Base-by-base conservation (phyloP, 2,329 filamentous ascomycete species). In the Aspergillus candidus region DNA sequence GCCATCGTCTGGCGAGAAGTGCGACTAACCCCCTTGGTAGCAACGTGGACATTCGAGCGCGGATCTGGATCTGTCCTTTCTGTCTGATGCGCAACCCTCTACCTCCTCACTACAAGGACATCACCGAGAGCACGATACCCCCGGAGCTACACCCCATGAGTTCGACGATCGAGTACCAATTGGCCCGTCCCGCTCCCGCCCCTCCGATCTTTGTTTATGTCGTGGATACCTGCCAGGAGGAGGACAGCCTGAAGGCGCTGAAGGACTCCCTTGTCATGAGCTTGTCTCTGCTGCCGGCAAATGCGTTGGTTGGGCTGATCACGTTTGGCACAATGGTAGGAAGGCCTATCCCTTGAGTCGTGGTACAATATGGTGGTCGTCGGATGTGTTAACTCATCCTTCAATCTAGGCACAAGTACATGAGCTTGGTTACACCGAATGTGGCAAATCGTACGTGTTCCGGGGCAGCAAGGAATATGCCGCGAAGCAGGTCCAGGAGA, bases 401-500 rank as follows among this genome's bases (percentile, higher is more conserved):
- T 38, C 18, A 11, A 36, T 45, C 36, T 55, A 89, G 86, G 82
- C 88, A 29, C 90, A 96, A 79, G 88, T 98, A 13, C 93, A 98
- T 65, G 93, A 98, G 70, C 88, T 98, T 55, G 93, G 93, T 43
- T 98, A 98, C 65, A 90, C 87, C 43, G 93, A 97, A 70, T 98
- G 93, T 69, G 88, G 93, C 53, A 98, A 97, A 71, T 96, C 91
- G 5, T 98, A 96, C 61, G 93, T 98, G 34, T 98, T 98, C 77
- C 82, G 91, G 44, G 93, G 93, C 32, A 96, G 83, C 75, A 98
- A 97, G 74, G 93, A 98, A 61, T 98, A 98, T 68, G 79, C 83
- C n/a, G 87, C 90, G 42, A 97, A 97, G 72, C 90, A 97, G 66
- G 89, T 98, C n/a, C 91, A 97, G 68, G 93, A 98, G 63, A 98